Percentiles rank a stretch among this genome's conserved stretches.
These are phyloP conservation scores for Dendryphion nanum DNA, from an alignment of 2,329 filamentous ascomycete genomes.

Conservation along the genomic window DNA sequence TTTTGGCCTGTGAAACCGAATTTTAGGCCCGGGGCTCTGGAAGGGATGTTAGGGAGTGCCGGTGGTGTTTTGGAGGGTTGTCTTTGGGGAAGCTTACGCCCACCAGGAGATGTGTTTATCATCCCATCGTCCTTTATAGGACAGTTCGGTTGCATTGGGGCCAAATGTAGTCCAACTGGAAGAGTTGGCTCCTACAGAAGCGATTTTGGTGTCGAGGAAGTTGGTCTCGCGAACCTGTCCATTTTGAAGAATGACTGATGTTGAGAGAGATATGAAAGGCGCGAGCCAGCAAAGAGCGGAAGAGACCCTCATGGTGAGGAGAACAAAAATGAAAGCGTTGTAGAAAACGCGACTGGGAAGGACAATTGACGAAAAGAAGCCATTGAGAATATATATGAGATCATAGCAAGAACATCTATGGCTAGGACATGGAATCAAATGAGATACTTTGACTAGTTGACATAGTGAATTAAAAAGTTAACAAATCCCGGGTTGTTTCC, in stretches of 20 bases:
- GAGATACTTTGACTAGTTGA: background rate
- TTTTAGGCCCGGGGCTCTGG: constrained; percentile 51
- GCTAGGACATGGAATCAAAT: background rate
- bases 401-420: background rate
- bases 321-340: background rate
- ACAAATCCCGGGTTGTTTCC: background rate
- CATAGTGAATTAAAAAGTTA: no score
- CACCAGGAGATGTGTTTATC: no score
- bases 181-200: no score
- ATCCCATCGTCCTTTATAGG: no score
- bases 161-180: no score
- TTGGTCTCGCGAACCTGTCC: constrained; percentile 40
- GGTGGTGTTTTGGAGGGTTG: background rate
- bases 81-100: constrained; percentile 46
- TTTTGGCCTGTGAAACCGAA: constrained; percentile 56
- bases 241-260: constrained; percentile 45
- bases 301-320: constrained; percentile 15
- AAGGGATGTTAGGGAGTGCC: constrained; percentile 23
- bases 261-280: constrained; percentile 17
- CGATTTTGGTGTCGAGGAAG: constrained; percentile 39
- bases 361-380: background rate
- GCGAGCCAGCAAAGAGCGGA: constrained; percentile 7
- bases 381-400: background rate
- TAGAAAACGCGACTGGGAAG: background rate
- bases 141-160: no score